These are phyloP conservation scores for Pseudozyma tsukubaensis DNA, from an alignment of 1,284 basidiomycete species.

Conservation along the genomic window DNA sequence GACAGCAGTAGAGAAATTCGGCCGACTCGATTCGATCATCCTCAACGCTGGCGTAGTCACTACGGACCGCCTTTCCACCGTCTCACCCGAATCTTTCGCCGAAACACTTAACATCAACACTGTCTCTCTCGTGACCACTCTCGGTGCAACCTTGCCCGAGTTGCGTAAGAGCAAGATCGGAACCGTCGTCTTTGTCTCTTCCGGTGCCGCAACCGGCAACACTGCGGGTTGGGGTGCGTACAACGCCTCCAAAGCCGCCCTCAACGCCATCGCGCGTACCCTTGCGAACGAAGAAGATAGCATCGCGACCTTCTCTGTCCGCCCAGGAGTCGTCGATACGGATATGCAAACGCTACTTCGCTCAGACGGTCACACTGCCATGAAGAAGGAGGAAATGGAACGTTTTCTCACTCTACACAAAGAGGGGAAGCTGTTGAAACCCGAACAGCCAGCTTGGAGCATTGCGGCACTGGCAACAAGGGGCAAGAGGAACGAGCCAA, in stretches of 20 bases:
- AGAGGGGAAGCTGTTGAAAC: conserved; percentile 74
- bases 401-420: conserved; percentile 76
- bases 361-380: not conserved
- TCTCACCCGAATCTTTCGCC: conserved; percentile 73
- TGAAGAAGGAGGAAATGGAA: conserved; percentile 71
- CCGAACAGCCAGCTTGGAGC: conserved; percentile 76
- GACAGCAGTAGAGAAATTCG: conserved; percentile 74
- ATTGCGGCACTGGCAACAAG: conserved; percentile 72
- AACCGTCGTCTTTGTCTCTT: conserved; percentile 81
- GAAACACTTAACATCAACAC: conserved; percentile 82
- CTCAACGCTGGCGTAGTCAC: conserved; percentile 80
- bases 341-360: conserved; percentile 50
- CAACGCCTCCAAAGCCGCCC: conserved; percentile 76
- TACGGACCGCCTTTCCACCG: conserved; percentile 56
- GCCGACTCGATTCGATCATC: conserved; percentile 78
- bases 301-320: conserved; percentile 79
- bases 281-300: conserved; percentile 82
- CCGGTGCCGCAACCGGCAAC: conserved; percentile 80
- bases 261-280: conserved; percentile 84
- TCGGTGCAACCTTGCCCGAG: conserved; percentile 77
- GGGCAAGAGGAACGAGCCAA: conserved; percentile 71
- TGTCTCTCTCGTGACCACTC: conserved; percentile 79
- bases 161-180: conserved; percentile 74
- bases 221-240: conserved; percentile 81
- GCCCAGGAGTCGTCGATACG: conserved; percentile 84